These are phyloP conservation scores for Nakaseomyces bracarensis DNA, from an alignment of 1,139 yeast species.

Conservation along the genomic window DNA sequence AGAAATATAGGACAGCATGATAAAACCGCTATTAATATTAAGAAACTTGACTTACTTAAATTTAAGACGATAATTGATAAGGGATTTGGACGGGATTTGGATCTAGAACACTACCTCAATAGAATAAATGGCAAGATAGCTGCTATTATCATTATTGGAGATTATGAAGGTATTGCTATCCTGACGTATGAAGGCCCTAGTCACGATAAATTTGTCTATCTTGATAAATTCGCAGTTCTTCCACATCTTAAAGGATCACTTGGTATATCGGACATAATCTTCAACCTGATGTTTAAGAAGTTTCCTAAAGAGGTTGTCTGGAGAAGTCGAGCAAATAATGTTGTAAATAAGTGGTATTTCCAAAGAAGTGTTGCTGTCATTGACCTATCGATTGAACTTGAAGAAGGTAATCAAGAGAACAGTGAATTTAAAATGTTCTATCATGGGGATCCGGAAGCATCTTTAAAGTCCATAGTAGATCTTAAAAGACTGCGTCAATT, in stretches of 20 bases:
- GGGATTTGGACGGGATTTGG: slow-evolving; percentile 67
- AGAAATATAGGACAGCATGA: background rate
- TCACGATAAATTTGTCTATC: slow-evolving; percentile 43
- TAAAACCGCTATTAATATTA: slow-evolving; percentile 7
- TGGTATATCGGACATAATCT: slow-evolving; percentile 87
- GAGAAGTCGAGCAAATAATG: slow-evolving; percentile 80
- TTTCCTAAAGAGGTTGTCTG: slow-evolving; percentile 74
- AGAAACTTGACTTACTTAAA: slow-evolving; percentile 47
- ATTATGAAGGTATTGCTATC: slow-evolving; percentile 92
- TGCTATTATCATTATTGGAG: slow-evolving; percentile 77
- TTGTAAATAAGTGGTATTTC: slow-evolving; percentile 96
- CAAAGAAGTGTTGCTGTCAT: slow-evolving; percentile 68
- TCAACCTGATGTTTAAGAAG: slow-evolving; percentile 62
- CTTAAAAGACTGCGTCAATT: slow-evolving; percentile 22
- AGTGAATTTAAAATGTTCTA: slow-evolving; percentile 31
- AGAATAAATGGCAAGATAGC: slow-evolving; percentile 64
- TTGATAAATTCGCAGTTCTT: slow-evolving; percentile 89
- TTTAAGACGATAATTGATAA: slow-evolving; percentile 60
- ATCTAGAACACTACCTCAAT: slow-evolving; percentile 52
- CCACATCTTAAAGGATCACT: slow-evolving; percentile 79
- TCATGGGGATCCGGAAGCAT: slow-evolving; percentile 24
- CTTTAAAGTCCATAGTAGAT: slow-evolving; percentile 14
- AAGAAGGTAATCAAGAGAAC: slow-evolving; percentile 23
- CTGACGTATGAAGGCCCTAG: slow-evolving; percentile 62
- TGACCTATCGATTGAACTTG: slow-evolving; percentile 38